A percentile compares a stretch with the other conserved stretches of the same genome.
Conservation (phyloP, 352 stramenopile genomes). For the Globisporangium carolinianum region DNA sequence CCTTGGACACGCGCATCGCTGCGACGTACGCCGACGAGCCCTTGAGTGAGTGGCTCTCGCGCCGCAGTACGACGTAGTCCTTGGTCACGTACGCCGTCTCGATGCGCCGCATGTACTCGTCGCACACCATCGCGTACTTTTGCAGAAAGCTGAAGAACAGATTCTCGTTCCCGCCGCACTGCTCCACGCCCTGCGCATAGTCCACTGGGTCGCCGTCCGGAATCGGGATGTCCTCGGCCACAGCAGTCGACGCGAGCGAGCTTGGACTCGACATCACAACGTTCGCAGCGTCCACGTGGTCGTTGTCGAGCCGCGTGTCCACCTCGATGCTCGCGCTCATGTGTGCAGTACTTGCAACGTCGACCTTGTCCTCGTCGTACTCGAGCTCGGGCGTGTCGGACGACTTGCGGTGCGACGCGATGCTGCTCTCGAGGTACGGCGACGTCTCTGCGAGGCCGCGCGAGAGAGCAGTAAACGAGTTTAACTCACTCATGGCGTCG, state of each 20-base stretch:
- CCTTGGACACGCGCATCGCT: conserved; percentile 76
- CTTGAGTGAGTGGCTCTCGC: conserved; percentile 83
- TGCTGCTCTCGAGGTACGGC: conserved; percentile 7
- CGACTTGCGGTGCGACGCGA: conserved; percentile 5
- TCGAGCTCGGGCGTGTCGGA: conserved; percentile 10
- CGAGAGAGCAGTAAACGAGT: conserved; percentile 11
- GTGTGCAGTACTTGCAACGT: not conserved
- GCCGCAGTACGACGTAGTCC: conserved; percentile 60
- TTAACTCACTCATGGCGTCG: conserved; percentile 17
- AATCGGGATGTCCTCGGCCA: conserved; percentile 65
- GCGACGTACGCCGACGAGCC: conserved; percentile 83
- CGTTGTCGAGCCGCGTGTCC: conserved; percentile 7
- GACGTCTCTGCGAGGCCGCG: conserved; percentile 8
- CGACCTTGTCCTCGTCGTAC: conserved; percentile 5
- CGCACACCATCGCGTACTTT: conserved; percentile 65
- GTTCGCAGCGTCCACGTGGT: conserved; percentile 14
- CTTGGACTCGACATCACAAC: conserved; percentile 26
- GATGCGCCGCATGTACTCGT: conserved; percentile 75
- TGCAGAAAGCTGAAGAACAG: conserved; percentile 80
- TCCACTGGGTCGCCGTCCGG: conserved; percentile 73
- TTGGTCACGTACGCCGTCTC: conserved; percentile 41
- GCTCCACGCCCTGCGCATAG: conserved; percentile 71
- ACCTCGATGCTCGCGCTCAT: no score
- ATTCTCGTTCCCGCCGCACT: conserved; percentile 75
- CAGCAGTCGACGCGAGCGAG: conserved; percentile 38